Evolutionary conservation across 305 asterid genomes (phyloP).

Genomic region (Fraxinus dipetala): DNA sequence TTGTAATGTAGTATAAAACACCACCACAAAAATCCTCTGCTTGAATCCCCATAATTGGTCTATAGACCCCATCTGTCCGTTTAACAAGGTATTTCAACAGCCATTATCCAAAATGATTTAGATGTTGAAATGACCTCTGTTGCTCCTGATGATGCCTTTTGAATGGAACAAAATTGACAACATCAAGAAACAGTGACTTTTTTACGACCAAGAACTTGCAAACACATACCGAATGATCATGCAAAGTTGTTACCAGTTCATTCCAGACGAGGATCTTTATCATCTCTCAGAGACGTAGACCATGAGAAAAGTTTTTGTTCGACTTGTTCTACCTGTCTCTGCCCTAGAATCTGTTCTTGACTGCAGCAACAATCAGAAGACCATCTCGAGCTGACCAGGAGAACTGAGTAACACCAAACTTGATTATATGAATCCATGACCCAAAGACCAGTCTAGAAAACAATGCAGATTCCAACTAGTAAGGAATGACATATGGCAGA

Average conservation of each 20-base stretch:
- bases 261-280: background rate
- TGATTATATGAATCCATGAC: background rate
- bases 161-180: background rate
- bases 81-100: background rate
- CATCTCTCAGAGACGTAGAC: background rate
- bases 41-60: background rate
- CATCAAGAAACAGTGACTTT: constrained; percentile 1
- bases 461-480: constrained; percentile 24
- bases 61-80: background rate
- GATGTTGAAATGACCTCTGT: background rate
- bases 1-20: constrained; percentile 7
- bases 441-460: background rate
- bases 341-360: background rate
- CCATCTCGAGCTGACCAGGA: background rate
- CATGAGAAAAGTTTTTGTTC: background rate
- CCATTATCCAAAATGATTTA: background rate
- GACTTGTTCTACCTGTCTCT: background rate
- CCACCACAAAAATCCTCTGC: constrained; percentile 8
- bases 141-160: background rate
- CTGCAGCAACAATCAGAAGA: background rate
- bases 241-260: background rate
- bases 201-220: constrained; percentile 8
- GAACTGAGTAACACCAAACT: background rate
- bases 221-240: background rate
- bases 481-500: constrained; percentile 56